Evolutionary conservation across 2,329 filamentous ascomycete genomes (phyloP).

Genomic region (Aureobasidium pullulans): DNA sequence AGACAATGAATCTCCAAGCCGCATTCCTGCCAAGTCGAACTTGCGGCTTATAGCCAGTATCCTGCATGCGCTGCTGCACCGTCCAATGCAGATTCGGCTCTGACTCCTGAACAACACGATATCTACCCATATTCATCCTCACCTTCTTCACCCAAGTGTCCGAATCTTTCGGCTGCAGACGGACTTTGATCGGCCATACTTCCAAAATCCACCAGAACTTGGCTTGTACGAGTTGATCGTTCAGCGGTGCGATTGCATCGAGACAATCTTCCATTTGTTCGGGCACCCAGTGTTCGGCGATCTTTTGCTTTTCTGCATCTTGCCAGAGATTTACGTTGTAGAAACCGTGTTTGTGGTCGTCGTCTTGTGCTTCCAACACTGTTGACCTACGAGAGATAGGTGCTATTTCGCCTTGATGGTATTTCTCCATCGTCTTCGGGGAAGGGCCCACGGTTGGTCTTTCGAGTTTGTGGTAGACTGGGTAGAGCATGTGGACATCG

Average conservation of each 20-base stretch:
- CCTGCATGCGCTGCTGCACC: slow-evolving; percentile 30
- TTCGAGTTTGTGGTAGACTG: slow-evolving; percentile 28
- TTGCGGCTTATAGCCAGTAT: slow-evolving; percentile 30
- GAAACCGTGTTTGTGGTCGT: slow-evolving; percentile 19
- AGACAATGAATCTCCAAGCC: slow-evolving; percentile 28
- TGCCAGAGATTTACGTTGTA: slow-evolving; percentile 21
- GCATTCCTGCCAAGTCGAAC: slow-evolving; percentile 25
- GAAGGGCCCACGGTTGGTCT: slow-evolving; percentile 30
- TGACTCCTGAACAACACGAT: slow-evolving; percentile 30
- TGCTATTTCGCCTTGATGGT: slow-evolving; percentile 27
- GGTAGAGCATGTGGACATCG: slow-evolving; percentile 37
- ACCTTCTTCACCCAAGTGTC: slow-evolving; percentile 34
- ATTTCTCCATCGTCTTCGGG: slow-evolving; percentile 30
- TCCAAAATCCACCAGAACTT: slow-evolving; percentile 40
- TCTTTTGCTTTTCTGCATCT: slow-evolving; percentile 16
- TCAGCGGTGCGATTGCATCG: slow-evolving; percentile 34
- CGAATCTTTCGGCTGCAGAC: slow-evolving; percentile 24
- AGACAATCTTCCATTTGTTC: slow-evolving; percentile 39
- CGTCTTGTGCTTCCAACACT: slow-evolving; percentile 18
- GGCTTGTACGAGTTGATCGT: slow-evolving; percentile 33
- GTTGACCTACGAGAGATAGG: slow-evolving; percentile 27
- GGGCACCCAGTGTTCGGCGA: slow-evolving; percentile 24
- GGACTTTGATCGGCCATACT: slow-evolving; percentile 36
- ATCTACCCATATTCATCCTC: slow-evolving; percentile 32
- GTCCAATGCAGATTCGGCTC: slow-evolving; percentile 40